Evolutionary conservation across 2,329 filamentous ascomycete species (phyloP), one percentile per base, ranked within the genome.

Genomic region (Sclerotinia nivalis): DNA sequence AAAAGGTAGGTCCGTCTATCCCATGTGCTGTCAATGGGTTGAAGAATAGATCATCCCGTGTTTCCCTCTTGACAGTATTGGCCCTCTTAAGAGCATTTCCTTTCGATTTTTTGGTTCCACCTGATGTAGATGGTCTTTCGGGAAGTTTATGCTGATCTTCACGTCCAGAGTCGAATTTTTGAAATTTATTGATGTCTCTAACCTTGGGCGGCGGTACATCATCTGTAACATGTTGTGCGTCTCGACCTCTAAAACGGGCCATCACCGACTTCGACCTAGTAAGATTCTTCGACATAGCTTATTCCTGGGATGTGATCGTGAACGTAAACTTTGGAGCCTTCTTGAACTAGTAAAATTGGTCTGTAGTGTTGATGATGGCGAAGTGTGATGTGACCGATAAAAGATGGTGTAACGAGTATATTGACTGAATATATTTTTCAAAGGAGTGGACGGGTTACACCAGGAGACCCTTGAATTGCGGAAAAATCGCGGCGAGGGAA

Each of bases 371-470:
- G 62, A 37, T 50, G 49, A 52, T 69, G 70, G 72, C 74, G 73
- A 71, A 73, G 69, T 69, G 69, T 55, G 28, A 59, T 37, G 34
- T 37, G 43, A 60, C 55, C 45, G 67, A 25, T 25, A 62, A 58
- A 67, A 45, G 40, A 31, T 43, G 70, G 55, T 75, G 73, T 75
- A 75, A 76, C 74, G 67, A 43, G 28, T 71, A 71, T 68, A 72
- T 69, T 69, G 45, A 71, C 45, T 43, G 61, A 66, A 56, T 54
- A 34, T 69, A 61, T 59, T 65, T 58, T 43, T 60, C 52, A 72
- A 77, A 78, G 71, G 76, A 78, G 69, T 74, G 74, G 74, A 77
- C 75, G 75, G 76, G 76, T 54, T 69, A 77, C 76, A 69, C 76
- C 75, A 74, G 76, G 76, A 76, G 72, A 74, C 76, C 76, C 74